Evolutionary conservation across 768 basidiomycete genomes (phyloP).

Genomic region (Suillus subalutaceus): DNA sequence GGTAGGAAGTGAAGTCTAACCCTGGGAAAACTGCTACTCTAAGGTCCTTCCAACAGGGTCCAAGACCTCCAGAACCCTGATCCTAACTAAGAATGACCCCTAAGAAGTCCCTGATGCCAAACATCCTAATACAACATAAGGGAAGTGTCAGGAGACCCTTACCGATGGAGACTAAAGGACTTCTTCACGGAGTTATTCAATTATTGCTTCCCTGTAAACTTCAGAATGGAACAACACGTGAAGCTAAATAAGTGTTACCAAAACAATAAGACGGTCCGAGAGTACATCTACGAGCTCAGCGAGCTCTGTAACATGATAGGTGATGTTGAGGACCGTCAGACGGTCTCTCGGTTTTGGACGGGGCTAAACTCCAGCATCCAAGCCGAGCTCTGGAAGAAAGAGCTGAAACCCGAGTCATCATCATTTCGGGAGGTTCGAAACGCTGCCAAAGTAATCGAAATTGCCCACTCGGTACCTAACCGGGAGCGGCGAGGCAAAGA

Average conservation of each 20-base stretch:
- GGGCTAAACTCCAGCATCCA: slow-evolving; percentile 32
- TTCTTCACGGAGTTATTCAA: slow-evolving; percentile 41
- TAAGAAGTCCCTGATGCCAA: too few relatives aligned
- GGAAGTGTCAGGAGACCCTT: slow-evolving; percentile 27
- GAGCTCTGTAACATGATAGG: slow-evolving; percentile 39
- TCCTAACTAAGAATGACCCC: too few relatives aligned
- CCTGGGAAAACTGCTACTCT: too few relatives aligned
- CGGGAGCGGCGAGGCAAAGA: too few relatives aligned
- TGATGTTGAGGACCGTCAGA: slow-evolving; percentile 19
- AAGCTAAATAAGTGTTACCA: slow-evolving; percentile 29
- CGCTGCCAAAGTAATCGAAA: slow-evolving; percentile 36
- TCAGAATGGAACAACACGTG: slow-evolving; percentile 24
- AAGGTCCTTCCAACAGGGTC: too few relatives aligned
- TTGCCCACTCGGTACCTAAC: slow-evolving; percentile 19
- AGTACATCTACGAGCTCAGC: slow-evolving; percentile 38
- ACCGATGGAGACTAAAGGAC: slow-evolving; percentile 28
- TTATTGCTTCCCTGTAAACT: slow-evolving; percentile 38
- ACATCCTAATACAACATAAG: slow-evolving; percentile 2
- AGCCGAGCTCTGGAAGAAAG: slow-evolving; percentile 30
- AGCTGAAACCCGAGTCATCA: slow-evolving; percentile 29
- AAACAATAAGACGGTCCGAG: slow-evolving; percentile 27
- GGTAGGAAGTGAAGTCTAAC: too few relatives aligned
- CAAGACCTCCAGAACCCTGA: too few relatives aligned
- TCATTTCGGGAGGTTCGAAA: slow-evolving; percentile 28
- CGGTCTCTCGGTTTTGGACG: slow-evolving; percentile 38